Conservation (phyloP, 352 stramenopile genomes). For the Phytophthora agathidicida region DNA sequence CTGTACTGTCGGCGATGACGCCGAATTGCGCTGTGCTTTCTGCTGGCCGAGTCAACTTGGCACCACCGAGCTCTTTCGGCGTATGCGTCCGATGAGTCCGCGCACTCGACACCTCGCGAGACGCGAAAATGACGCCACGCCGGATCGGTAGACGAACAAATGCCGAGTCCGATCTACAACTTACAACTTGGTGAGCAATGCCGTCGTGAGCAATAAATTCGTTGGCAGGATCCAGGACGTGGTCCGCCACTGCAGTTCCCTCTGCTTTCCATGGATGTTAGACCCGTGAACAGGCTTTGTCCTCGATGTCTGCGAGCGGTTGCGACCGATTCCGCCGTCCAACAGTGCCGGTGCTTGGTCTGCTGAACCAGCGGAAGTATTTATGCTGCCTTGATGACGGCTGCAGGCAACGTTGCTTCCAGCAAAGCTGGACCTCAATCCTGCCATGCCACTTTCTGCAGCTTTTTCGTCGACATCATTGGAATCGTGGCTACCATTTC, state of each 20-base stretch:
- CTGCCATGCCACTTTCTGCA: background rate
- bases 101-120: background rate
- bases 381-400: slow-evolving; percentile 8
- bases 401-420: slow-evolving; percentile 1
- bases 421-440: slow-evolving; percentile 13
- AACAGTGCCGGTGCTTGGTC: background rate
- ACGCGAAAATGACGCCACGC: slow-evolving; percentile 8
- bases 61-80: slow-evolving; percentile 2
- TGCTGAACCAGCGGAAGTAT: slow-evolving; percentile 8
- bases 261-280: background rate
- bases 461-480: slow-evolving; percentile 14
- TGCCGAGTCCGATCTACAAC: background rate
- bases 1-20: no score
- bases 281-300: slow-evolving; percentile 9
- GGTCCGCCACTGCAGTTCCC: background rate
- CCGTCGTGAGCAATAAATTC: slow-evolving; percentile 7
- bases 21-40: slow-evolving; percentile 8
- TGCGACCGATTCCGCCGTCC: slow-evolving; percentile 6
- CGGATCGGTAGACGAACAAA: background rate
- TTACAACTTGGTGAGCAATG: background rate
- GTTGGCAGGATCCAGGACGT: background rate
- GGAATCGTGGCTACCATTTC: no score
- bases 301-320: slow-evolving; percentile 12
- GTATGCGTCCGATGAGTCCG: slow-evolving; percentile 4
- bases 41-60: background rate